Conservation (phyloP, 208 protist genomes). For the Novymonas esmeraldas region DNA sequence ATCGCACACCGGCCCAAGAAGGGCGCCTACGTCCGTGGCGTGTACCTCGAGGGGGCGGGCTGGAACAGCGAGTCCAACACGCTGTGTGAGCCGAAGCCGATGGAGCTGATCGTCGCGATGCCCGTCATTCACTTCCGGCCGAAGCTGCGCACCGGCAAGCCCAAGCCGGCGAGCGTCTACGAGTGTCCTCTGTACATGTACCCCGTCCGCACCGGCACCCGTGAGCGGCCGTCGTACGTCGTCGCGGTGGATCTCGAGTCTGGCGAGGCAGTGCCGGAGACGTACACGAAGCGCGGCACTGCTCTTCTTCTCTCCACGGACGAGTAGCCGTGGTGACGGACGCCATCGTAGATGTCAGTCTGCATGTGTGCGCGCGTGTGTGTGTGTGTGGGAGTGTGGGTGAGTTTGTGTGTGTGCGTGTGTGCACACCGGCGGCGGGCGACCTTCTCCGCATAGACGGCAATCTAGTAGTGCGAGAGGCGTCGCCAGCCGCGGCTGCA, state of each 20-base stretch:
- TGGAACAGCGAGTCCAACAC: constrained; percentile 93
- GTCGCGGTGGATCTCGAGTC: constrained; percentile 95
- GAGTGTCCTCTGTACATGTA: constrained; percentile 98
- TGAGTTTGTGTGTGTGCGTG: not conserved
- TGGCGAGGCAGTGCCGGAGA: constrained; percentile 90
- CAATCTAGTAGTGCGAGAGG: constrained; percentile 9
- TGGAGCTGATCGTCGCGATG: constrained; percentile 97
- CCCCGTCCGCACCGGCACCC: constrained; percentile 95
- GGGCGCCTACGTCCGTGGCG: constrained; percentile 96
- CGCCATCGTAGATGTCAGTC: not conserved
- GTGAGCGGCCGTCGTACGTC: constrained; percentile 97
- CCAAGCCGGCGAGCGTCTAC: constrained; percentile 81
- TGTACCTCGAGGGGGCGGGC: constrained; percentile 97
- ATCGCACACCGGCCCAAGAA: constrained; percentile 93
- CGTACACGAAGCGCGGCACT: constrained; percentile 98
- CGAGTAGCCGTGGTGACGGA: constrained; percentile 52
- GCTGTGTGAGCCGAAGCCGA: constrained; percentile 95
- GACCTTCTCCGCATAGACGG: constrained; percentile 13
- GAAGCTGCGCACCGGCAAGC: constrained; percentile 89
- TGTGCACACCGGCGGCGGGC: not conserved
- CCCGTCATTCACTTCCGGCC: constrained; percentile 99
- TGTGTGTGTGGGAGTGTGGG: not conserved
- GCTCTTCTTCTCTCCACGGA: constrained; percentile 96
- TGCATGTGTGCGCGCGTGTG: not conserved
- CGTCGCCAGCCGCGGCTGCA: constrained; percentile 1